Percentiles rank a stretch among this genome's conserved stretches.
phyloP scores from a whole-genome alignment of 2,329 filamentous ascomycete species.

The Curvularia lunata region DNA sequence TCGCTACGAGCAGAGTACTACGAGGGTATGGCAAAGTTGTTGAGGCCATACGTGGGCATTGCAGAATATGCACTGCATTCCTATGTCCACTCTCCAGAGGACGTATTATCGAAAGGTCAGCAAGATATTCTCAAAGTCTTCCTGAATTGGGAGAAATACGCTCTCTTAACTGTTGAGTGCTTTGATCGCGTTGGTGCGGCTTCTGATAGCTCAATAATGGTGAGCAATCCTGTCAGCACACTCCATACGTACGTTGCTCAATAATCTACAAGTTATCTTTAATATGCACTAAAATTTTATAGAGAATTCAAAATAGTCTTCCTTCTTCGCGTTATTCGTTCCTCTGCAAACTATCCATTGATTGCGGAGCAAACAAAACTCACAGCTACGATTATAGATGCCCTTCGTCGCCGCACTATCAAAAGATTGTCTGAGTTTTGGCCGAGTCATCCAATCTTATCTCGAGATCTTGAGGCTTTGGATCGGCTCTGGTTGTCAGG shows the following conservation, averaged over 20 bases:
- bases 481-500: not conserved
- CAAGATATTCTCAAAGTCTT: not conserved
- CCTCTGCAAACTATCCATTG: too few relatives aligned
- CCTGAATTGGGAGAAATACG: not conserved
- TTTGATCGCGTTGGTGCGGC: not conserved
- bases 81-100: not conserved
- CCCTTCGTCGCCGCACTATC: not conserved
- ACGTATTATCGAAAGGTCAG: not conserved
- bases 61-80: not conserved
- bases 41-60: slow-evolving; percentile 1
- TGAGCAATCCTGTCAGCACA: not conserved
- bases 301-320: too few relatives aligned
- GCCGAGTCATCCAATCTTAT: not conserved
- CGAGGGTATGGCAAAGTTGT: not conserved
- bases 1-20: slow-evolving; percentile 9
- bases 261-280: not conserved
- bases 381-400: not conserved
- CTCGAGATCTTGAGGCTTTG: not conserved
- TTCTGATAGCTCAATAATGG: not conserved
- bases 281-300: not conserved
- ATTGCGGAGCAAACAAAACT: too few relatives aligned
- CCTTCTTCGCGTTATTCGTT: too few relatives aligned
- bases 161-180: not conserved
- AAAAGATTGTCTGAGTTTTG: not conserved
- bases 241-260: not conserved